Percentiles rank a stretch among this genome's conserved stretches.
phyloP scores from a whole-genome alignment of 345 rosid species.

The Citrus maxima region DNA sequence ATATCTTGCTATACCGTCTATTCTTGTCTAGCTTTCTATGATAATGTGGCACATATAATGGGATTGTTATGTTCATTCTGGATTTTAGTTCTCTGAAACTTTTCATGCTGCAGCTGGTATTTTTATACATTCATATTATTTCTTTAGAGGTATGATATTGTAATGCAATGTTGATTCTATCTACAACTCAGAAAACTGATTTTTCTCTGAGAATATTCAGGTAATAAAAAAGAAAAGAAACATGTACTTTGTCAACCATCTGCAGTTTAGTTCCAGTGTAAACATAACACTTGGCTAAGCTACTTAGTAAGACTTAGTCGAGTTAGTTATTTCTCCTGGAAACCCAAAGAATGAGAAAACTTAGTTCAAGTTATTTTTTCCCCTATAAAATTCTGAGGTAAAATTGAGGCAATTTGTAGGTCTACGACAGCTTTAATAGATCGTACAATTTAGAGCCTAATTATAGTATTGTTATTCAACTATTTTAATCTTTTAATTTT shows the following conservation, averaged over 20 bases:
- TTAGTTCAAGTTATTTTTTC: background rate
- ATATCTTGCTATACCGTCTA: background rate
- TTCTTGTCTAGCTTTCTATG: background rate
- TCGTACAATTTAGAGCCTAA: background rate
- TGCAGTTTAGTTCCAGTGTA: background rate
- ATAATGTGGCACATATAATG: background rate
- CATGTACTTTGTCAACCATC: background rate
- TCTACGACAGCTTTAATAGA: background rate
- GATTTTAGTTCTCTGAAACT: background rate
- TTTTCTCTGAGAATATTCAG: background rate
- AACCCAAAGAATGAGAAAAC: background rate
- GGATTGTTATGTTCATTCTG: background rate
- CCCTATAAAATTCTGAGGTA: background rate
- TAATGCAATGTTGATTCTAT: background rate
- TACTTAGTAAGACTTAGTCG: background rate
- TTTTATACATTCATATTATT: background rate
- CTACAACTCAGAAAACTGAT: background rate
- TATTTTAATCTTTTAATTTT: slow-evolving; percentile 1
- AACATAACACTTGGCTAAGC: background rate
- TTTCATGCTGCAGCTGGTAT: background rate
- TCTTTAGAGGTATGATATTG: background rate
- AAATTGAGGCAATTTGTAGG: background rate
- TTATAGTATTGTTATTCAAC: background rate
- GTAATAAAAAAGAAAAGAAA: background rate
- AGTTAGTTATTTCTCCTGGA: background rate